Evolutionary conservation across 352 stramenopile species (phyloP).

Genomic region (Phytophthora cactorum): DNA sequence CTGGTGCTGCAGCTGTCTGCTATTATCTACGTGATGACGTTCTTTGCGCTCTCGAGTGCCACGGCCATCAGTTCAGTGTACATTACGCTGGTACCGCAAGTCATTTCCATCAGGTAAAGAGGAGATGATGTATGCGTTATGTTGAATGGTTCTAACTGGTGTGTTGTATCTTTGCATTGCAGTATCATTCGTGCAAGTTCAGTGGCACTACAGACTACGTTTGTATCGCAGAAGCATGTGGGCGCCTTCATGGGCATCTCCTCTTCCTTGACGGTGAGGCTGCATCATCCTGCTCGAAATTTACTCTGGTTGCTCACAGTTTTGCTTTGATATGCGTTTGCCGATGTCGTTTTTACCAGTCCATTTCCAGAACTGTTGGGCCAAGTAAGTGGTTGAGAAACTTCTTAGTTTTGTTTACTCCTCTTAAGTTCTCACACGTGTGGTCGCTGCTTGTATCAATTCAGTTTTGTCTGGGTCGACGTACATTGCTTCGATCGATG

Average conservation of each 20-base stretch:
- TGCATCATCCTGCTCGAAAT: background rate
- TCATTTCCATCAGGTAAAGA: constrained; percentile 67
- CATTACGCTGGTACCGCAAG: constrained; percentile 65
- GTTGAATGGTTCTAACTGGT: constrained; percentile 2
- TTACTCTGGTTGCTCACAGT: constrained; percentile 10
- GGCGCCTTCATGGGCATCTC: constrained; percentile 85
- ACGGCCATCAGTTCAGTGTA: constrained; percentile 60
- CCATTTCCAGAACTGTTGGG: constrained; percentile 76
- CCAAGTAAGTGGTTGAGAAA: constrained; percentile 53
- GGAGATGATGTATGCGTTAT: background rate
- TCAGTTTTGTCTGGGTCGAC: constrained; percentile 83
- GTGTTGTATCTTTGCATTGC: constrained; percentile 15
- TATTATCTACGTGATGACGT: constrained; percentile 74
- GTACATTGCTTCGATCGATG: constrained; percentile 74
- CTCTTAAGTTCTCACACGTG: background rate
- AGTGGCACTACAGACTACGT: constrained; percentile 72
- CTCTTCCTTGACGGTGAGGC: constrained; percentile 71
- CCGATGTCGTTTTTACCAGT: constrained; percentile 40
- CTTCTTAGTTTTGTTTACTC: background rate
- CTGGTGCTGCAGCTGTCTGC: constrained; percentile 68
- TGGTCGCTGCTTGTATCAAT: background rate
- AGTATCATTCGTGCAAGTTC: constrained; percentile 86
- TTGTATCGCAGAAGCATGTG: constrained; percentile 71
- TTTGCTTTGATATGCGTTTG: constrained; percentile 6
- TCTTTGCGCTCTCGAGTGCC: constrained; percentile 66